Evolutionary conservation across 2,329 filamentous ascomycete species (phyloP).

Genomic region (Talaromyces sp.): DNA sequence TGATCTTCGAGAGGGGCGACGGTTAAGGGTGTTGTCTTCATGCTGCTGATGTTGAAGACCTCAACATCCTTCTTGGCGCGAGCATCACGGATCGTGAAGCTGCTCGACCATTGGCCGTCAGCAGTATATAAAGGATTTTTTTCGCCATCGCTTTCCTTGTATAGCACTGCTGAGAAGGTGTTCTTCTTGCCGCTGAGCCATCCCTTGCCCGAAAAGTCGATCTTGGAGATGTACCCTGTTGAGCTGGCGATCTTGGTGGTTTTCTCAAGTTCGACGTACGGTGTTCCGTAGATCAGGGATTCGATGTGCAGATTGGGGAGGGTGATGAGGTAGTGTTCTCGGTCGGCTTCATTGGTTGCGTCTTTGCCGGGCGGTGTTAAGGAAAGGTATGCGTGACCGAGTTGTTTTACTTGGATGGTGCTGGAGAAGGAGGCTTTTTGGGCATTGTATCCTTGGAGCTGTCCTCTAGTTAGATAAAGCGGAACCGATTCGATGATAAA

Average conservation of each 20-base stretch:
- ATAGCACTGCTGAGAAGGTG: slow-evolving; percentile 72
- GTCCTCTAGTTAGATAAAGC: slow-evolving; percentile 5
- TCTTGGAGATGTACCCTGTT: slow-evolving; percentile 79
- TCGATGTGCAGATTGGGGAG: slow-evolving; percentile 91
- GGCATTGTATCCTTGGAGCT: slow-evolving; percentile 79
- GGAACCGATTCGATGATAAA: too few relatives aligned
- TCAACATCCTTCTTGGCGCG: slow-evolving; percentile 53
- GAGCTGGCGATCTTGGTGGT: slow-evolving; percentile 81
- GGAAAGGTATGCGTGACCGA: slow-evolving; percentile 81
- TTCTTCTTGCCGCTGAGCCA: slow-evolving; percentile 98
- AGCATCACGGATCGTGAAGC: slow-evolving; percentile 73
- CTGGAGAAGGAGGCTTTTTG: slow-evolving; percentile 93
- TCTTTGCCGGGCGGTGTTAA: slow-evolving; percentile 56
- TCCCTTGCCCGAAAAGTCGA: slow-evolving; percentile 90
- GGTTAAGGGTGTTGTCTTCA: slow-evolving; percentile 63
- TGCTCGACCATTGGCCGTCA: slow-evolving; percentile 86
- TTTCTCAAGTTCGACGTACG: slow-evolving; percentile 87
- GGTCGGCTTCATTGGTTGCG: slow-evolving; percentile 37
- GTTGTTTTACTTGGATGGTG: slow-evolving; percentile 92
- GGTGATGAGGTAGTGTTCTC: slow-evolving; percentile 82
- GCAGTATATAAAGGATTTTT: slow-evolving; percentile 72
- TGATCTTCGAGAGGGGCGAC: slow-evolving; percentile 73
- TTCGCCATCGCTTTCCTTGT: slow-evolving; percentile 63
- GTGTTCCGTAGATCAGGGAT: slow-evolving; percentile 69
- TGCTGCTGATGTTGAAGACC: slow-evolving; percentile 58